Conservation (phyloP, 225 moss, liverwort and hornwort genomes). For the Antitrichia curtipendula region DNA sequence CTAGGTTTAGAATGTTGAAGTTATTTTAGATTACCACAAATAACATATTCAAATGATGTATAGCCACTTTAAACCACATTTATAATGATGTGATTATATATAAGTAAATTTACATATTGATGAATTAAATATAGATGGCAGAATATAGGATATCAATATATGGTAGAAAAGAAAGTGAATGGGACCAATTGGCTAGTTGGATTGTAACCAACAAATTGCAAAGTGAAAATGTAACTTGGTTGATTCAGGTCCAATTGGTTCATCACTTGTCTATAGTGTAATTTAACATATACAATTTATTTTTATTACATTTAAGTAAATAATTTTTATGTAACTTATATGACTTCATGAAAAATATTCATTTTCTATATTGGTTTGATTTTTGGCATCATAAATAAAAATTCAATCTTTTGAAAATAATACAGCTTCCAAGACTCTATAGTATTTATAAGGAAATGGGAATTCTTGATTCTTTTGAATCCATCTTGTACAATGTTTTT, state of each 20-base stretch:
- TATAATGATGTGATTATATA: neutral
- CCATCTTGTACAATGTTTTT: constrained; percentile 78
- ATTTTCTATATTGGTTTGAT: neutral
- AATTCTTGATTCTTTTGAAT: constrained; percentile 78
- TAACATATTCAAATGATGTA: neutral
- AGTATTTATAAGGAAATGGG: constrained; percentile 95
- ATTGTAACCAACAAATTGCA: constrained; percentile 77
- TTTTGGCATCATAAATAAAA: neutral
- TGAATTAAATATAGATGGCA: constrained; percentile 49
- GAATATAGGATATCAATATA: constrained; percentile 98
- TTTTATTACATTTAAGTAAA: neutral
- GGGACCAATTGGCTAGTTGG: constrained; percentile 97
- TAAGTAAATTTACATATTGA: neutral
- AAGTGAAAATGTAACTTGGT: constrained; percentile 93
- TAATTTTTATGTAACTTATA: no score
- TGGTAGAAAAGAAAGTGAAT: constrained; percentile 93
- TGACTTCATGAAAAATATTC: neutral
- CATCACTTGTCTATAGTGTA: neutral
- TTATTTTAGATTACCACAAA: neutral
- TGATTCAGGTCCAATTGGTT: constrained; percentile 49
- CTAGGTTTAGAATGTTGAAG: neutral
- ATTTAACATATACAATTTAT: neutral
- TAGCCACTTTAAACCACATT: neutral
- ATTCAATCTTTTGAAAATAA: neutral
- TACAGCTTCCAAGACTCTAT: constrained; percentile 79